These are phyloP conservation scores for Didymella arachidicola DNA, from an alignment of 2,329 filamentous ascomycete species.

Conservation along the genomic window DNA sequence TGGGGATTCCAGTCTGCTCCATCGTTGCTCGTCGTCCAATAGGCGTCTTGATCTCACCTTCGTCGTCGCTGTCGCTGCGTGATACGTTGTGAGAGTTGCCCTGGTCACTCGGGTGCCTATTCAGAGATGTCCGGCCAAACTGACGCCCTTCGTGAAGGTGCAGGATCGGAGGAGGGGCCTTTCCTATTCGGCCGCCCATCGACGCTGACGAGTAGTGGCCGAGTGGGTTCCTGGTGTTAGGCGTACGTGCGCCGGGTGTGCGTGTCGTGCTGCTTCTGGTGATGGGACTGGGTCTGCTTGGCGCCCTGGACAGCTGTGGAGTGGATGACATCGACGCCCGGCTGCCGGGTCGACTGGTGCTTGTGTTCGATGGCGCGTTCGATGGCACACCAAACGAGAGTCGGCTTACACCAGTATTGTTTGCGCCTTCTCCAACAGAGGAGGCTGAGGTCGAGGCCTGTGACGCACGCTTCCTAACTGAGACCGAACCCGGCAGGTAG, in stretches of 20 bases:
- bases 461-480: conserved; percentile 70
- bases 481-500: conserved; percentile 63
- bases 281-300: conserved; percentile 55
- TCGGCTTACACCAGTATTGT: conserved; percentile 51
- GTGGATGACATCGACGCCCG: conserved; percentile 60
- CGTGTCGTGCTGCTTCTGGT: conserved; percentile 71
- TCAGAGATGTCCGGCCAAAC: conserved; percentile 67
- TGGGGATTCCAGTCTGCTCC: conserved; percentile 59
- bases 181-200: conserved; percentile 54
- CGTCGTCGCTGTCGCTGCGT: conserved; percentile 52
- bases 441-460: conserved; percentile 58
- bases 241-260: conserved; percentile 59
- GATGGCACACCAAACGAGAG: conserved; percentile 60
- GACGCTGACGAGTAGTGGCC: conserved; percentile 61
- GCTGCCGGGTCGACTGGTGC: conserved; percentile 72
- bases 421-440: conserved; percentile 33
- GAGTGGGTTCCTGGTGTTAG: conserved; percentile 72
- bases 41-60: conserved; percentile 53
- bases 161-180: conserved; percentile 59
- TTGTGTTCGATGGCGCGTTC: conserved; percentile 19
- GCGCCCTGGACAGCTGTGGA: conserved; percentile 17
- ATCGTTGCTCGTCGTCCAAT: conserved; percentile 54
- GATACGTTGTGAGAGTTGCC: conserved; percentile 44
- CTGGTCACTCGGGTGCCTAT: conserved; percentile 60
- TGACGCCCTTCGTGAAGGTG: conserved; percentile 34